Base-by-base conservation (phyloP, 768 basidiomycete genomes). In the Cystofilobasidium macerans region DNA sequence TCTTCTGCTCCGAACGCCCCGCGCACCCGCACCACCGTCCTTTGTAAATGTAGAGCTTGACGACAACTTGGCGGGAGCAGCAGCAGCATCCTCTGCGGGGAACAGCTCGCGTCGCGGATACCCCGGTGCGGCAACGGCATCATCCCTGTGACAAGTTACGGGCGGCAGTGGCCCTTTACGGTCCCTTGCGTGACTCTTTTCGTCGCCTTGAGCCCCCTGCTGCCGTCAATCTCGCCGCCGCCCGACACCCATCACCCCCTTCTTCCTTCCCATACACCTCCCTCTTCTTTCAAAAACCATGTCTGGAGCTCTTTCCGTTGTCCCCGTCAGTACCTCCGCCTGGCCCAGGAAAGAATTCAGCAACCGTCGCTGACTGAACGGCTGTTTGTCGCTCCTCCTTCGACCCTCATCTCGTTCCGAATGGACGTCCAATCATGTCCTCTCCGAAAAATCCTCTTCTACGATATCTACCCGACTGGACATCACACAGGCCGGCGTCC, bases 401-500 rank as follows among this genome's bases (percentile, higher is more conserved):
- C 35, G 20, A 28, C 56, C 47, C 40, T 42, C 13, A 45, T 57
- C 38, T 65, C 45, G n/a, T 30, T 40, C 26, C 22, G n/a, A 56
- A 28, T 26, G 12, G 8, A 24, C 16, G 2, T 11, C 20, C 28
- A 11, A 40, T 16, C 38, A 8, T 40, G 8, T 40, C 22, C 20
- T 24, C 22, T 9, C 13, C 45, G 22, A 47, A 47, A 47, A 42
- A 47, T 36, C 53, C 36, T 62, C 51, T 30, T 33, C 13, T 56
- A 9, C 38, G 22, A 24, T 40, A 35, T 28, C 18, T 64, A 30
- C n/a, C n/a, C n/a, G n/a, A n/a, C n/a, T n/a, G n/a, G n/a, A n/a
- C n/a, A n/a, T n/a, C n/a, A n/a, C n/a, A n/a, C 73, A 94, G 92
- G 81, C 90, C 76, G 94, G 94, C 70, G 94, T 99, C 69, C 78